These are phyloP conservation scores for Cladosporium cucumerinum DNA, from an alignment of 2,329 filamentous ascomycete species.

Conservation along the genomic window DNA sequence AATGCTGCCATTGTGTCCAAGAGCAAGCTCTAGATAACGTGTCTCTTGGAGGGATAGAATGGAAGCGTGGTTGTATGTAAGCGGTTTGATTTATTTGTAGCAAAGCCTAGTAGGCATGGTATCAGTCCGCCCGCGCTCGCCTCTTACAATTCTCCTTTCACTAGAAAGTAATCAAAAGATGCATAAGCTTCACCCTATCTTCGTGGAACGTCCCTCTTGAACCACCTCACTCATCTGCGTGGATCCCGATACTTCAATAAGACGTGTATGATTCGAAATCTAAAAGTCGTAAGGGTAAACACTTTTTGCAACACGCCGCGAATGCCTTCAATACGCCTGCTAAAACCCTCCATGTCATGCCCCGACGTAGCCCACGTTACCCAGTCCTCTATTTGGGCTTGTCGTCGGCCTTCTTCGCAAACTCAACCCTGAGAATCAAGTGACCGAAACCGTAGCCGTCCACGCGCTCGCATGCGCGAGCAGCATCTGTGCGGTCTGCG, in stretches of 20 bases:
- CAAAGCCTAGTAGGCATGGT: not conserved
- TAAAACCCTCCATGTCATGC: constrained; percentile 11
- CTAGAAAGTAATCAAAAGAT: too few species aligned
- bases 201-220: not conserved
- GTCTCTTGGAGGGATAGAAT: not conserved
- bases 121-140: not conserved
- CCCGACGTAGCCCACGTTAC: constrained; percentile 2
- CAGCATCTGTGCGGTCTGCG: constrained; percentile 82
- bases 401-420: constrained; percentile 61
- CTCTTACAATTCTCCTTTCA: not conserved
- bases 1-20: constrained; percentile 30
- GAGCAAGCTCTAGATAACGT: constrained; percentile 35
- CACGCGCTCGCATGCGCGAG: constrained; percentile 94
- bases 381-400: constrained; percentile 11
- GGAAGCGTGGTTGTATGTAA: constrained; percentile 13
- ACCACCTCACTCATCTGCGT: not conserved
- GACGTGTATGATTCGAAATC: constrained; percentile 14
- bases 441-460: constrained; percentile 90
- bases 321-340: constrained; percentile 11
- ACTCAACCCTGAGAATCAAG: constrained; percentile 81
- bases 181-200: not conserved
- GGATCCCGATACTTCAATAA: not conserved
- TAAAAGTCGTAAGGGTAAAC: constrained; percentile 13
- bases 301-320: constrained; percentile 2
- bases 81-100: not conserved